These are phyloP conservation scores for Penicillium capsulatum DNA, from an alignment of 2,329 filamentous ascomycete genomes.

Conservation along the genomic window DNA sequence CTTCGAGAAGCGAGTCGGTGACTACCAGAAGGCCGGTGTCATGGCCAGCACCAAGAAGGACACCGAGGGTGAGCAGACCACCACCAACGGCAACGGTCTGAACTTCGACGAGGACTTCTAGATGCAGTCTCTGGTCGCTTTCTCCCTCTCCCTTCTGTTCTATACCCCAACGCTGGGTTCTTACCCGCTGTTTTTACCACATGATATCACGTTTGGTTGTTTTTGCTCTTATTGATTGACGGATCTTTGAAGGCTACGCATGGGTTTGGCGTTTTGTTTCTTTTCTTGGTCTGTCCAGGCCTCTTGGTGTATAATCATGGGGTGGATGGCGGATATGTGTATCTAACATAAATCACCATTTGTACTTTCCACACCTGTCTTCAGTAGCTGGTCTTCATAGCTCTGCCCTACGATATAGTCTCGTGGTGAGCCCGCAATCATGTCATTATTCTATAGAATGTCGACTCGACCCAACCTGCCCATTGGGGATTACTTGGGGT, in stretches of 20 bases:
- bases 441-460: constrained; percentile 7
- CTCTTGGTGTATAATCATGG: constrained; percentile 16
- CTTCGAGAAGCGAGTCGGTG: constrained; percentile 99
- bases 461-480: too few species aligned
- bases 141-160: constrained; percentile 14
- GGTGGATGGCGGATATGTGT: constrained; percentile 23
- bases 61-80: constrained; percentile 45
- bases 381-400: neutral
- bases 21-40: constrained; percentile 99
- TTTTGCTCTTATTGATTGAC: constrained; percentile 28
- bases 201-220: constrained; percentile 26
- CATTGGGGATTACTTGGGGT: too few species aligned
- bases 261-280: constrained; percentile 31
- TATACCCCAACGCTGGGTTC: constrained; percentile 20
- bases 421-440: neutral
- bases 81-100: constrained; percentile 64
- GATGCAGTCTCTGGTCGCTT: constrained; percentile 31
- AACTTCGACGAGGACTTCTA: constrained; percentile 96
- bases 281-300: constrained; percentile 12
- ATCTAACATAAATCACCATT: constrained; percentile 16
- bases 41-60: constrained; percentile 84
- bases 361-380: too few species aligned
- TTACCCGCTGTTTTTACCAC: constrained; percentile 17
- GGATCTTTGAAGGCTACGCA: constrained; percentile 31
- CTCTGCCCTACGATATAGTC: too few species aligned